phyloP scores from a whole-genome alignment of 2,329 filamentous ascomycete genomes.

The Anthostomella pinea region DNA sequence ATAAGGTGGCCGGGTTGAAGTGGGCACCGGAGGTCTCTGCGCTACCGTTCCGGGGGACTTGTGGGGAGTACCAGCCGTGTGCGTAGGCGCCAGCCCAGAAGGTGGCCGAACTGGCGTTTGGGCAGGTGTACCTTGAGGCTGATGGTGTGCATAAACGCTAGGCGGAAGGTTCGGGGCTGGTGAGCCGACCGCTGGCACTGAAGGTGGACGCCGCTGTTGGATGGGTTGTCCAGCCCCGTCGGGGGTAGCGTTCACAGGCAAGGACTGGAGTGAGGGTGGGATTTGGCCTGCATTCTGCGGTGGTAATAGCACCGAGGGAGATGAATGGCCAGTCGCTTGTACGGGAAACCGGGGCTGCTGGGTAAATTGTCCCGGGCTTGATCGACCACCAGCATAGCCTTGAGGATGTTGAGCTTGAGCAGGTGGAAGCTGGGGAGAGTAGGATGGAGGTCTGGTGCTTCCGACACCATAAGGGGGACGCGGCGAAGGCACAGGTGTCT shows the following conservation, averaged over 20 bases:
- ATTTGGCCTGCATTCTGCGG: conserved; percentile 30
- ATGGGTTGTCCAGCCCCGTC: conserved; percentile 28
- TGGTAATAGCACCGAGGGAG: conserved; percentile 30
- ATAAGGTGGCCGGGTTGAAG: conserved; percentile 18
- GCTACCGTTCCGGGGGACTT: conserved; percentile 18
- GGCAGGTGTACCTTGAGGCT: conserved; percentile 11
- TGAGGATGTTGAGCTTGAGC: conserved; percentile 26
- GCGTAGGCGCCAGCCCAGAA: conserved; percentile 16
- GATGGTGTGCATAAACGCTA: conserved; percentile 19
- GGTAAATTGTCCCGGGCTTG: conserved; percentile 21
- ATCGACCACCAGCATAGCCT: conserved; percentile 20
- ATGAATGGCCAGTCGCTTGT: conserved; percentile 26
- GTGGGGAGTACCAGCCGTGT: conserved; percentile 13
- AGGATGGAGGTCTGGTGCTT: conserved; percentile 25
- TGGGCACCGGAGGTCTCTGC: conserved; percentile 22
- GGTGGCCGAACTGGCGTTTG: conserved; percentile 27
- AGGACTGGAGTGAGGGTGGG: conserved; percentile 28
- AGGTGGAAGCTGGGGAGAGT: conserved; percentile 22
- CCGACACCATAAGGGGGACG: conserved; percentile 27
- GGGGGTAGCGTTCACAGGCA: conserved; percentile 29
- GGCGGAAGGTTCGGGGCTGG: conserved; percentile 23
- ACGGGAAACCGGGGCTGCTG: conserved; percentile 36
- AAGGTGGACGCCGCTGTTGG: conserved; percentile 33
- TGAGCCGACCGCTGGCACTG: conserved; percentile 25
- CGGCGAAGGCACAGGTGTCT: conserved; percentile 30